Evolutionary conservation across 345 rosid genomes (phyloP), one percentile per base, ranked within the genome.

Genomic region (Populus euphratica): DNA sequence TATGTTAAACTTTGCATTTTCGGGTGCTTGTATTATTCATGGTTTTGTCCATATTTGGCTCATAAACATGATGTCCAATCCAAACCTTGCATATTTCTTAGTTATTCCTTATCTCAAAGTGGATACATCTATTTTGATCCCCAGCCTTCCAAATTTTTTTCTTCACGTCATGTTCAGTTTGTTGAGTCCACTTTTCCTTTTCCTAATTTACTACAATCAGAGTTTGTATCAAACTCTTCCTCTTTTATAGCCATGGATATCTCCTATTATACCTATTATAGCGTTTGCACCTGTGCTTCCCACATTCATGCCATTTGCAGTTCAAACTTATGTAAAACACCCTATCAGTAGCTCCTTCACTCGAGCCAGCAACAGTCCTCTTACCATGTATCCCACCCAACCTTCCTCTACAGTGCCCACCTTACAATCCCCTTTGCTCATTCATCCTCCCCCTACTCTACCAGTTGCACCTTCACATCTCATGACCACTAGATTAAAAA

Each of bases 281-380:
- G 35, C 68, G 9, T 12, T 25, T 16, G 7, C 5, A 5, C 1
- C 0, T 1, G 3, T n/a, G 8, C 1, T 4, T 2, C 70, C 17
- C 12, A 13, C 4, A 0, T 4, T 67, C 25, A 10, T 6, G 0
- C 31, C 69, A 65, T 5, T 2, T 0, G 0, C 21, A 65, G 10
- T 33, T 31, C 2, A 1, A 5, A 2, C 68, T 0, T 29, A 8
- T 13, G 0, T 0, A 3, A 4, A 0, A 33, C 4, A 33, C 35
- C 35, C 35, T 33, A 4, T 33, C 4, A 33, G 35, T 4, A 33
- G 4, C 35, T 33, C 4, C 35, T 2, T 33, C 3, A 33, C 35
- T 2, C 3, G 4, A 33, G 35, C 35, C 35, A 33, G 0, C 35
- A 3, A 4, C 35, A 33, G 0, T 4, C 35, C 2, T 39, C 11